Evolutionary conservation across 2,329 filamentous ascomycete genomes (phyloP).

Genomic region (Achaetomium macrosporum): DNA sequence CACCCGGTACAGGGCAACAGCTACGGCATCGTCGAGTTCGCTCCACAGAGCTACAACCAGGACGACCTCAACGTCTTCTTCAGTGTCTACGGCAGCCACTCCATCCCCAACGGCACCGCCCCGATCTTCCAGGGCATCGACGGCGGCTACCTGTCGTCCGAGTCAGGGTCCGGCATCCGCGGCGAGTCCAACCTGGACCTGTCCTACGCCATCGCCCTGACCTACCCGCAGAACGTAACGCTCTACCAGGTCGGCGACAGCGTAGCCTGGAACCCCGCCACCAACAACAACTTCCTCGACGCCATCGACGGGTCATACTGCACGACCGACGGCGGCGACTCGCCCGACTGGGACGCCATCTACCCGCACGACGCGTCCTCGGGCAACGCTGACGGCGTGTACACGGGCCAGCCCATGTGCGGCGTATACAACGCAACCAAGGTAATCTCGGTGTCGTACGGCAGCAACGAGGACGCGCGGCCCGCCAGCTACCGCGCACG

Average conservation of each 20-base stretch:
- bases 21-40: slow-evolving; percentile 7
- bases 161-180: not conserved
- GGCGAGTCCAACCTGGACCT: slow-evolving; percentile 15
- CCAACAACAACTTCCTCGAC: slow-evolving; percentile 40
- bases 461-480: slow-evolving; percentile 46
- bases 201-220: slow-evolving; percentile 11
- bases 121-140: slow-evolving; percentile 4
- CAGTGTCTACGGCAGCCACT: not conserved
- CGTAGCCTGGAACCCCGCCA: slow-evolving; percentile 9
- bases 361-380: slow-evolving; percentile 36
- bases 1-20: slow-evolving; percentile 1
- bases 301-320: slow-evolving; percentile 44
- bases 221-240: slow-evolving; percentile 20
- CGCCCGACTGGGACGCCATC: slow-evolving; percentile 34
- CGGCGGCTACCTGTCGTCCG: not conserved
- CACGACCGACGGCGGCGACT: slow-evolving; percentile 27
- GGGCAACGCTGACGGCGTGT: not conserved
- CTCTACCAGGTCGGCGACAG: slow-evolving; percentile 21
- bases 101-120: slow-evolving; percentile 1
- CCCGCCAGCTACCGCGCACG: slow-evolving; percentile 43
- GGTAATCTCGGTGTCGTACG: slow-evolving; percentile 51
- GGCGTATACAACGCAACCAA: slow-evolving; percentile 42
- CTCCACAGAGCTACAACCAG: slow-evolving; percentile 6
- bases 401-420: slow-evolving; percentile 30
- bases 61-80: slow-evolving; percentile 7